Conservation (phyloP, 1,284 basidiomycete genomes). For the Amylostereum areolatum region DNA sequence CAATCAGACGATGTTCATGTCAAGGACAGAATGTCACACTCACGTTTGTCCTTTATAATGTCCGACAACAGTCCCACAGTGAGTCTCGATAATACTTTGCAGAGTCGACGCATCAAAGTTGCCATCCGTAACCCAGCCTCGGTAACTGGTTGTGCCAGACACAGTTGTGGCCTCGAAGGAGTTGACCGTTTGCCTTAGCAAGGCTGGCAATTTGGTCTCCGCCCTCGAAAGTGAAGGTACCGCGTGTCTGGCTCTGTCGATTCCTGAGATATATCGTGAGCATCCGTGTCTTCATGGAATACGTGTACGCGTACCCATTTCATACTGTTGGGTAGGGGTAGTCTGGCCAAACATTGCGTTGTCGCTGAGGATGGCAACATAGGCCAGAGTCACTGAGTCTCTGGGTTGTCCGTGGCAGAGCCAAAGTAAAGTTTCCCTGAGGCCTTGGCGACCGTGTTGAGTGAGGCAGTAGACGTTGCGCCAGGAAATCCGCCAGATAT, state of each 20-base stretch:
- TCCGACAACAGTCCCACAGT: slow-evolving; percentile 39
- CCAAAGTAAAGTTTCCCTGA: slow-evolving; percentile 55
- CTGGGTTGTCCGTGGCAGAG: slow-evolving; percentile 53
- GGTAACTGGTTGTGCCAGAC: slow-evolving; percentile 55
- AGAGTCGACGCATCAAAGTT: slow-evolving; percentile 37
- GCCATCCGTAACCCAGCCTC: slow-evolving; percentile 40
- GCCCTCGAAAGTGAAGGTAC: slow-evolving; percentile 38
- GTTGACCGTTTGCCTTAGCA: slow-evolving; percentile 37
- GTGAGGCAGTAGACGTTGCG: slow-evolving; percentile 16
- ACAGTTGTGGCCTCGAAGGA: slow-evolving; percentile 41
- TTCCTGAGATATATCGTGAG: slow-evolving; percentile 27
- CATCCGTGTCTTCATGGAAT: neutral
- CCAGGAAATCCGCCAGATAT: slow-evolving; percentile 3
- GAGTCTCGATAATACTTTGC: slow-evolving; percentile 36
- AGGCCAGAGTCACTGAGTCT: slow-evolving; percentile 40
- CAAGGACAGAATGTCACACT: slow-evolving; percentile 11
- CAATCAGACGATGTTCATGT: neutral
- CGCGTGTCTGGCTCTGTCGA: slow-evolving; percentile 46
- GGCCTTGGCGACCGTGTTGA: slow-evolving; percentile 37
- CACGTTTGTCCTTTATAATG: slow-evolving; percentile 47
- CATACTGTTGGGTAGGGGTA: slow-evolving; percentile 50
- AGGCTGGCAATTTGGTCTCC: slow-evolving; percentile 42
- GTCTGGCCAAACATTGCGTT: slow-evolving; percentile 41
- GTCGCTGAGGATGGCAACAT: slow-evolving; percentile 36
- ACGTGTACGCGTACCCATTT: slow-evolving; percentile 38